These are phyloP conservation scores for Lentithecium fluviatile DNA, from an alignment of 495 filamentous ascomycete species.

Conservation along the genomic window DNA sequence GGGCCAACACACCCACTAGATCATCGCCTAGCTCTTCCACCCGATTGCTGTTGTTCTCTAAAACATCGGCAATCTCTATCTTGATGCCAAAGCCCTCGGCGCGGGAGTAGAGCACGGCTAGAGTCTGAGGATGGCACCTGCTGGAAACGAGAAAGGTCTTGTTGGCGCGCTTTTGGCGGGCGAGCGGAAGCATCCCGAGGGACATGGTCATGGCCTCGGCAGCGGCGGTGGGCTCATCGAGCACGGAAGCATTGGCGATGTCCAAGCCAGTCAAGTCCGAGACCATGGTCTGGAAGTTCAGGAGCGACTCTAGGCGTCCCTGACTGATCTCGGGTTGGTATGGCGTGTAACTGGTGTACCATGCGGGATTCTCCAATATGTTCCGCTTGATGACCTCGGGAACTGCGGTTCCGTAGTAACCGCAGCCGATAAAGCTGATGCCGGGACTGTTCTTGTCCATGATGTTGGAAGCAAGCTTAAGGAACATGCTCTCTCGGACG, in stretches of 20 bases:
- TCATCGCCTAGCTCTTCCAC: constrained; percentile 76
- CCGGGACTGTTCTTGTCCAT: constrained; percentile 61
- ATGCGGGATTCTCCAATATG: constrained; percentile 87
- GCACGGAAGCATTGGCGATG: constrained; percentile 89
- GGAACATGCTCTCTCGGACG: constrained; percentile 65
- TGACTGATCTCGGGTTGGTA: constrained; percentile 99
- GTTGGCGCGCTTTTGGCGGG: constrained; percentile 69
- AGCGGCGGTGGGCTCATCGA: constrained; percentile 93
- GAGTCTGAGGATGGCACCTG: constrained; percentile 84
- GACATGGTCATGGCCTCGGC: constrained; percentile 98
- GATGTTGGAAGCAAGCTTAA: constrained; percentile 62
- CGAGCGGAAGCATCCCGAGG: constrained; percentile 67
- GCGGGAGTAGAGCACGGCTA: constrained; percentile 79
- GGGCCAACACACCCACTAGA: constrained; percentile 85
- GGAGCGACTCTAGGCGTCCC: constrained; percentile 71
- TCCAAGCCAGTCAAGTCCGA: constrained; percentile 85
- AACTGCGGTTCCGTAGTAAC: constrained; percentile 82
- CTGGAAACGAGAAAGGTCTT: constrained; percentile 84
- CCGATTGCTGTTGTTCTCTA: constrained; percentile 58
- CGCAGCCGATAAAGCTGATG: constrained; percentile 76
- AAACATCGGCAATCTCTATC: constrained; percentile 68
- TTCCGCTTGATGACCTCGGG: constrained; percentile 95
- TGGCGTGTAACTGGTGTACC: constrained; percentile 99
- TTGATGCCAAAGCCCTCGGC: constrained; percentile 93
- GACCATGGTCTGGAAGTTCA: constrained; percentile 97